Conservation (phyloP, 192 early-diverging fungal species). For the Helicostylum pulchrum region DNA sequence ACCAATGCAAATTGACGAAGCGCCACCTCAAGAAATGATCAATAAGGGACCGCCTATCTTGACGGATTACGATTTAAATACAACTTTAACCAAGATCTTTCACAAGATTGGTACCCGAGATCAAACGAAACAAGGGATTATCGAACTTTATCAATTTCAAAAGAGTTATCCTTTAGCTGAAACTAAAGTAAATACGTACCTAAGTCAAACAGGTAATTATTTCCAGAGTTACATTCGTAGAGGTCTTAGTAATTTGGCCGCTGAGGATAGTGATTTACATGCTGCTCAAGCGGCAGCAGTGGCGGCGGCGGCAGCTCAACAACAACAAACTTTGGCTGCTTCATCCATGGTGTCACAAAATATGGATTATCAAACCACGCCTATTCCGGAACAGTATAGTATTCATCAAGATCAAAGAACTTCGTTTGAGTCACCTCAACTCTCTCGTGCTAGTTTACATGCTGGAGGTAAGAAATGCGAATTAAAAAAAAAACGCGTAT, state of each 20-base stretch:
- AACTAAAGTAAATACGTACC: constrained; percentile 54
- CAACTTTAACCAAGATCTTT: constrained; percentile 65
- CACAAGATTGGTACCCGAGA: constrained; percentile 65
- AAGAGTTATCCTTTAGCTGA: constrained; percentile 68
- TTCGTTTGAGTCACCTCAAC: too few species aligned
- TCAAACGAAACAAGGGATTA: constrained; percentile 70
- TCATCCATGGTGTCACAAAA: not conserved
- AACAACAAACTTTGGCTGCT: not conserved
- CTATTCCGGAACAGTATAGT: too few species aligned
- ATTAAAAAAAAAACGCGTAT: not conserved
- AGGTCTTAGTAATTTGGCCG: constrained; percentile 56
- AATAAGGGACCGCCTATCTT: constrained; percentile 1
- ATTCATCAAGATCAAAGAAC: too few species aligned
- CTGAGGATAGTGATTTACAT: constrained; percentile 44
- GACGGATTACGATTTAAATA: constrained; percentile 62
- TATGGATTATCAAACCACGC: not conserved
- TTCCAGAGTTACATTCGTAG: constrained; percentile 76
- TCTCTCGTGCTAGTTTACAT: constrained; percentile 4
- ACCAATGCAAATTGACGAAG: constrained; percentile 23
- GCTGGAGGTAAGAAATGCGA: constrained; percentile 7
- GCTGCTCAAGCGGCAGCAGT: constrained; percentile 21
- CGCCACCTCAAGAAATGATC: too few species aligned
- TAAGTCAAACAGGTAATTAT: constrained; percentile 61
- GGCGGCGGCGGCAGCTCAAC: not conserved
- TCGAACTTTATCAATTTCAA: constrained; percentile 74